Evolutionary conservation across 371 early-diverging fungal species (phyloP).

Genomic region (Mucor piriformis): DNA sequence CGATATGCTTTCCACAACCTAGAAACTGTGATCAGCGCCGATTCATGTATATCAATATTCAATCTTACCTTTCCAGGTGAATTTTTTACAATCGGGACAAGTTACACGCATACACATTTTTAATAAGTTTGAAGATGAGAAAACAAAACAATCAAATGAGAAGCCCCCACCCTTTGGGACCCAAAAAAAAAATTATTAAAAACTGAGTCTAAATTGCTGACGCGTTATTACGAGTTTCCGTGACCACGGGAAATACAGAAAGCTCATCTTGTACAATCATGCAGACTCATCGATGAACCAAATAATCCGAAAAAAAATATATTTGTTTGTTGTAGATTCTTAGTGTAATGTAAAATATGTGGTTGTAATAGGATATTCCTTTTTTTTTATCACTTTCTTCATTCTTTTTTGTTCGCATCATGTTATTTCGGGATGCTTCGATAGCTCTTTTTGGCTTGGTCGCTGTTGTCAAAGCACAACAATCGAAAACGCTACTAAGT

Average conservation of each 20-base stretch:
- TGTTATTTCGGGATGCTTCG: not conserved
- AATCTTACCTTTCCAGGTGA: slow-evolving; percentile 42
- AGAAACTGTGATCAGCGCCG: too few species aligned
- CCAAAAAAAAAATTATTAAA: not conserved
- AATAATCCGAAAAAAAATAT: not conserved
- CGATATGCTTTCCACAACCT: slow-evolving; percentile 39
- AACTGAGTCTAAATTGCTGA: slow-evolving; percentile 15
- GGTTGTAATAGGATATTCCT: not conserved
- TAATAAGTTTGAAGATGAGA: not conserved
- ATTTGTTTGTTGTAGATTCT: not conserved
- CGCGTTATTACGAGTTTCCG: slow-evolving; percentile 16
- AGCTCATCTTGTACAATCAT: not conserved
- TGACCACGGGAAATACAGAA: not conserved
- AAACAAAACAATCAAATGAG: not conserved
- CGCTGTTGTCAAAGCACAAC: not conserved
- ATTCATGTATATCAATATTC: too few species aligned
- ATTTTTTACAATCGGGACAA: slow-evolving; percentile 31
- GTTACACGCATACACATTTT: slow-evolving; percentile 34
- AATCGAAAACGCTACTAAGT: not conserved
- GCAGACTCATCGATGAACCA: not conserved
- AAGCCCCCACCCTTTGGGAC: not conserved
- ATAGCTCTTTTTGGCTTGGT: not conserved
- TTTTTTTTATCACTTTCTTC: not conserved
- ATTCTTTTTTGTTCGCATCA: not conserved
- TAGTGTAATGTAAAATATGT: not conserved